Conservation (phyloP, 2,329 filamentous ascomycete species). For the Meredithiella fracta region DNA sequence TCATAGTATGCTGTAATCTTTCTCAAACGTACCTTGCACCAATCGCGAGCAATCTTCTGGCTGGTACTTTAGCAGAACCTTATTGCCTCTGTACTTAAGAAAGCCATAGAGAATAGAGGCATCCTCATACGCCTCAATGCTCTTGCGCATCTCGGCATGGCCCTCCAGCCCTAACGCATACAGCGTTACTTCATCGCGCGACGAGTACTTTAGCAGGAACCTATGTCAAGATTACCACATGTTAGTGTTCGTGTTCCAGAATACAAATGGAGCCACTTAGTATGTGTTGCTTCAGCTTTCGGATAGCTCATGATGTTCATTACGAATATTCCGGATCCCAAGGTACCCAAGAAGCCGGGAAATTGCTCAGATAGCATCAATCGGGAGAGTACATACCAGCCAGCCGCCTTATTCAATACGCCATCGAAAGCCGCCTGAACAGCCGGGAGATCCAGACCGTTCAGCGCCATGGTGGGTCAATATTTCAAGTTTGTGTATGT, state of each 20-base stretch:
- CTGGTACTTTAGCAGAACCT: constrained; percentile 81
- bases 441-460: constrained; percentile 70
- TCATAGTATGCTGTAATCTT: background rate
- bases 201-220: constrained; percentile 86
- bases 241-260: constrained; percentile 3
- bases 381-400: constrained; percentile 52
- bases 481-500: background rate
- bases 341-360: no score
- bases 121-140: constrained; percentile 65
- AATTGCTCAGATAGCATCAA: no score
- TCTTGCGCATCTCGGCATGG: constrained; percentile 64
- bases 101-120: constrained; percentile 83
- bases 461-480: constrained; percentile 60
- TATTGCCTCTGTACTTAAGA: constrained; percentile 73
- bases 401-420: constrained; percentile 67
- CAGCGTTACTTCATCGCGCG: constrained; percentile 74
- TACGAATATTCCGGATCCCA: no score
- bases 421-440: constrained; percentile 74
- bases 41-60: constrained; percentile 82
- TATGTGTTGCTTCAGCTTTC: no score
- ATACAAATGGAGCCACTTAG: background rate
- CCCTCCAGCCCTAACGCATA: constrained; percentile 63
- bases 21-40: constrained; percentile 58
- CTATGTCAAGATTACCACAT: constrained; percentile 29
- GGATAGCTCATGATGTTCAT: no score